Conservation (phyloP, 208 protist species). For the Tetramitus jugosus region DNA sequence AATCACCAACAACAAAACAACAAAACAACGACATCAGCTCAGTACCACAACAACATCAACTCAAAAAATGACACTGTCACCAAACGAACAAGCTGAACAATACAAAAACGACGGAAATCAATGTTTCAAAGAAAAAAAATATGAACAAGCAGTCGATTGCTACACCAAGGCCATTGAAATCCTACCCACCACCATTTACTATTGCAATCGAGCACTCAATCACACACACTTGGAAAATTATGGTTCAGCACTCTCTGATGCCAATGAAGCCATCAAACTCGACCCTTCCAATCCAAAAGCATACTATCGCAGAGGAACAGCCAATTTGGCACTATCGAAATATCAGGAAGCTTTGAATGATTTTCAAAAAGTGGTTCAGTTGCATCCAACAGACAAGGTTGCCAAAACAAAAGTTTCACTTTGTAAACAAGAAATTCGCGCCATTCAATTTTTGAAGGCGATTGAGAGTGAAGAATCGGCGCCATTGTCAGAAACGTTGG, state of each 20-base stretch:
- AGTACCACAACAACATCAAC: too few relatives aligned
- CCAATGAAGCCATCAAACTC: not conserved
- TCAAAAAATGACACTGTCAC: too few relatives aligned
- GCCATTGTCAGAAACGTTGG: slow-evolving; percentile 55
- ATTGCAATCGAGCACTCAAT: slow-evolving; percentile 8
- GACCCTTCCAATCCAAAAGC: slow-evolving; percentile 43
- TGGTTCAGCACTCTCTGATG: not conserved
- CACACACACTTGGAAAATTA: slow-evolving; percentile 11
- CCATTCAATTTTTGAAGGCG: slow-evolving; percentile 83
- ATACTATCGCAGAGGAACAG: slow-evolving; percentile 90
- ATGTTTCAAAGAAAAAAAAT: slow-evolving; percentile 26
- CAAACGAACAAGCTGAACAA: too few relatives aligned
- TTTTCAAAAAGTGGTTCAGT: slow-evolving; percentile 70
- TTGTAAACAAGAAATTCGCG: slow-evolving; percentile 81
- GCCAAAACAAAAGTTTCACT: slow-evolving; percentile 74
- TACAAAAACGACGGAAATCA: too few relatives aligned
- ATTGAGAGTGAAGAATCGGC: slow-evolving; percentile 71
- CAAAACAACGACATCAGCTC: too few relatives aligned
- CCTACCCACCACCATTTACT: not conserved
- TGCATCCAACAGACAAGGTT: slow-evolving; percentile 75
- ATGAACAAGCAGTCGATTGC: slow-evolving; percentile 23
- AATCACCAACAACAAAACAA: too few relatives aligned
- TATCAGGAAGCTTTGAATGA: slow-evolving; percentile 86
- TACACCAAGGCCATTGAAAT: slow-evolving; percentile 29
- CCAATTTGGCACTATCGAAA: slow-evolving; percentile 81